A percentile compares a stretch with the other conserved stretches of the same genome.
phyloP scores from a whole-genome alignment of 108 stramenopile species.

The Fistulifera solaris region DNA sequence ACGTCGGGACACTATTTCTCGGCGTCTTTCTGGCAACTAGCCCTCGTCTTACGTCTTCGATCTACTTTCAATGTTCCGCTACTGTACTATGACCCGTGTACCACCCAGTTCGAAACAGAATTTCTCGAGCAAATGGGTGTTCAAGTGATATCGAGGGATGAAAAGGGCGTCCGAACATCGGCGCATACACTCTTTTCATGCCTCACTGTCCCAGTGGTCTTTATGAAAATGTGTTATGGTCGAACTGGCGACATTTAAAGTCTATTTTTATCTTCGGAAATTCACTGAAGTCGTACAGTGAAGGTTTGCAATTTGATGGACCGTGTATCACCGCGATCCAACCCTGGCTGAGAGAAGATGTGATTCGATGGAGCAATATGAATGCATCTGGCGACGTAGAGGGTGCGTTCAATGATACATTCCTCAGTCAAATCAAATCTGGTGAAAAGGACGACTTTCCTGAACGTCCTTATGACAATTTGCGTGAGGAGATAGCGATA shows the following conservation, averaged over 20 bases:
- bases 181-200: constrained; percentile 35
- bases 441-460: too few species aligned
- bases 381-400: constrained; percentile 27
- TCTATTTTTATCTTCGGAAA: constrained; percentile 25
- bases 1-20: constrained; percentile 7
- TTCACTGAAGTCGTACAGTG: constrained; percentile 15
- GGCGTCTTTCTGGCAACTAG: constrained; percentile 34
- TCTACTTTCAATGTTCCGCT: not conserved
- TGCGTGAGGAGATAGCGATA: too few species aligned
- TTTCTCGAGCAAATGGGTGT: constrained; percentile 12
- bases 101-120: constrained; percentile 12
- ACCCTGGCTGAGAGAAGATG: constrained; percentile 15
- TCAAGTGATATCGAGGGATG: constrained; percentile 22
- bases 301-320: constrained; percentile 5
- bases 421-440: not conserved
- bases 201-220: constrained; percentile 36
- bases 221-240: constrained; percentile 25
- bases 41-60: constrained; percentile 14
- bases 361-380: not conserved
- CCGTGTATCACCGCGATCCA: constrained; percentile 11
- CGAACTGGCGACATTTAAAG: constrained; percentile 23
- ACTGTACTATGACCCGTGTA: constrained; percentile 29
- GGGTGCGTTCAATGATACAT: constrained; percentile 34
- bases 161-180: constrained; percentile 11
- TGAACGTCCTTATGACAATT: too few species aligned